Base-by-base conservation (phyloP, 441 rosid genomes). In the Syzygium malaccense region DNA sequence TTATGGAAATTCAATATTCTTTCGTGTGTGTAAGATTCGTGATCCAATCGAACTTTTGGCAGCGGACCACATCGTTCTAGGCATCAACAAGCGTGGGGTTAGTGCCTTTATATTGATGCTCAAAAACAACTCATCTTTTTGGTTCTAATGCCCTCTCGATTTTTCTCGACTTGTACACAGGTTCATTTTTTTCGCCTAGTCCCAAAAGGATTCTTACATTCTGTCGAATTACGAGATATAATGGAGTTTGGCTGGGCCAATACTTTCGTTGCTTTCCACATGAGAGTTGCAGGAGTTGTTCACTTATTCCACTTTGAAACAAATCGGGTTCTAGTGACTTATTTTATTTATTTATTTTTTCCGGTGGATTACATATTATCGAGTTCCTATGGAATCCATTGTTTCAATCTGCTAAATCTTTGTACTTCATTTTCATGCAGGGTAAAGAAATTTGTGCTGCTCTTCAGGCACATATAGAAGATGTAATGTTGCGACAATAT, bases 381-480 rank as follows among this genome's bases (percentile, higher is more conserved):
- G n/a, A 30, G 25, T 57, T 57, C 25, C 1, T 9, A 57, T 57
- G n/a, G 4, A 57, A 57, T 57, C 3, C 13, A 3, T 51, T 25
- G 11, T 23, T 23, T 79, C 14, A 48, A n/a, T n/a, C 28, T 56
- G 7, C 8, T 51, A 26, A 45, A 11, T 32, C 5, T 58, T 51
- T 57, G 57, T 28, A 37, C 37, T 37, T 37, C 37, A 6, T 37
- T 37, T 85, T 80, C 86, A 15, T 90, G 85, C 90, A 97, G 98
- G 99, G 99, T 91, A 98, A 98, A 93, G 98, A 98, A 93, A 95
- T 98, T 64, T 98, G 99, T 93, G 99, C 96, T 86, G 99, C 99
- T 88, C 94, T 98, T 89, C 99, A 96, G 92, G 95, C 98, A 86
- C 98, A 95, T 92, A 97, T 37, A 1, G 1, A 37, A 37, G 41